Evolutionary conservation across 306 rosid genomes (phyloP).

Genomic region (Citrullus colocynthis): DNA sequence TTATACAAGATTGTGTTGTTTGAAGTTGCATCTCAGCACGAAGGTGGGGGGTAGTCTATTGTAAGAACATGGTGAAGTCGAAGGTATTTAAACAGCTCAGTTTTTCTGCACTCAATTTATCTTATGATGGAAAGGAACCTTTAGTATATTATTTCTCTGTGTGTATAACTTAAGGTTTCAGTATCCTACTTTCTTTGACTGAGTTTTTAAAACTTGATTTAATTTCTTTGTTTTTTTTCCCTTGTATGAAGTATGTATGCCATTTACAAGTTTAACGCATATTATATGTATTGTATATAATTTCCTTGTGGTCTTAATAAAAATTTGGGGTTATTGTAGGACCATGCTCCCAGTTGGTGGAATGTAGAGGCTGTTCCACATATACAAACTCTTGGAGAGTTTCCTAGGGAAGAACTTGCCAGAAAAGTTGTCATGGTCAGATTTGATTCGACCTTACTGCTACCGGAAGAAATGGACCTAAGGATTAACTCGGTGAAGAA

Average conservation of each 20-base stretch:
- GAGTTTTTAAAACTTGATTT: not conserved
- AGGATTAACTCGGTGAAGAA: slow-evolving; percentile 21
- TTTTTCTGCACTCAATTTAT: not conserved
- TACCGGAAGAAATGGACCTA: slow-evolving; percentile 22
- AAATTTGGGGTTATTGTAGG: slow-evolving; percentile 18
- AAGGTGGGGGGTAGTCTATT: slow-evolving; percentile 16
- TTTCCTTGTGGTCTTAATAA: not conserved
- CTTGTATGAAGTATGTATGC: not conserved
- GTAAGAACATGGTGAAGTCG: slow-evolving; percentile 15
- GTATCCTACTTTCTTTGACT: not conserved
- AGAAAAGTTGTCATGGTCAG: slow-evolving; percentile 69
- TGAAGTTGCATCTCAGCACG: slow-evolving; percentile 30
- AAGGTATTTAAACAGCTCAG: slow-evolving; percentile 19
- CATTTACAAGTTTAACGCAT: not conserved
- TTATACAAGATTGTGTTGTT: slow-evolving; percentile 5
- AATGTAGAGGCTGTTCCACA: slow-evolving; percentile 45
- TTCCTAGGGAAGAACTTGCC: slow-evolving; percentile 57
- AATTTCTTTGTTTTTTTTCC: not conserved
- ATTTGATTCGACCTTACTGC: slow-evolving; percentile 62
- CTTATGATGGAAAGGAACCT: not conserved
- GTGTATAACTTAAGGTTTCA: not conserved
- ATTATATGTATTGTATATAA: not conserved
- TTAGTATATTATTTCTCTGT: not conserved
- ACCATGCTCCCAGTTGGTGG: slow-evolving; percentile 22
- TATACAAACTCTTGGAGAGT: slow-evolving; percentile 62